Percentiles rank a stretch among this genome's conserved stretches.
These are phyloP conservation scores for Chloranthus sessilifolius DNA, from an alignment of 164 flowering plant species.

Conservation along the genomic window DNA sequence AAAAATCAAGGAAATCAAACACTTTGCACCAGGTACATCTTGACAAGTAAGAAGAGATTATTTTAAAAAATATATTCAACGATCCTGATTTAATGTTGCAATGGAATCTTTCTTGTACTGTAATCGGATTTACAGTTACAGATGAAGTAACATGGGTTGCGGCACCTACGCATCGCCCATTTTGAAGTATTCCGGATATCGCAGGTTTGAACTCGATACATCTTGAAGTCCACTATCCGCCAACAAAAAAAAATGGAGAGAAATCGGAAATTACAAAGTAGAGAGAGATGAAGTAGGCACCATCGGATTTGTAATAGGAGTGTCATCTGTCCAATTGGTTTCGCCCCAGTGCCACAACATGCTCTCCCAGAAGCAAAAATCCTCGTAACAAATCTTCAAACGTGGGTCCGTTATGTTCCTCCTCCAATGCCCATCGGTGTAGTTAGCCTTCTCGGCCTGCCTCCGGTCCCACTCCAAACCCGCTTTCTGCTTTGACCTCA, in stretches of 20 bases:
- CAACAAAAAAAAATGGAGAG: neutral
- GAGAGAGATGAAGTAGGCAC: conserved; percentile 27
- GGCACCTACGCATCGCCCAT: no score
- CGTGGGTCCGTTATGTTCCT: conserved; percentile 60
- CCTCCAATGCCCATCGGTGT: conserved; percentile 80
- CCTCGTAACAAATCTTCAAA: conserved; percentile 43
- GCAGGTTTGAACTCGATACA: no score
- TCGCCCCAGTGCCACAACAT: conserved; percentile 88
- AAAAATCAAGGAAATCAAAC: no score
- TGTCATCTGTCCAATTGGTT: conserved; percentile 56
- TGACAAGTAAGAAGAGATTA: no score
- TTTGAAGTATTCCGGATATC: no score
- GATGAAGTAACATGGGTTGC: no score
- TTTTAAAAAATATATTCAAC: no score
- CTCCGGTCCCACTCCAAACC: conserved; percentile 85
- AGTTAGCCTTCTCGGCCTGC: conserved; percentile 81
- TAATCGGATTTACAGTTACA: no score
- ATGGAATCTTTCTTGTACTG: no score
- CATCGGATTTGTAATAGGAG: conserved; percentile 20
- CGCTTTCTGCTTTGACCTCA: conserved; percentile 84
- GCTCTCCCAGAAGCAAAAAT: conserved; percentile 68
- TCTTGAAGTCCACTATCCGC: neutral
- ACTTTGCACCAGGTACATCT: no score
- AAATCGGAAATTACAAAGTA: conserved; percentile 18
- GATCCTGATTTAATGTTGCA: no score